Conservation (phyloP, 371 early-diverging fungal genomes). For the Mortierella sp. region DNA sequence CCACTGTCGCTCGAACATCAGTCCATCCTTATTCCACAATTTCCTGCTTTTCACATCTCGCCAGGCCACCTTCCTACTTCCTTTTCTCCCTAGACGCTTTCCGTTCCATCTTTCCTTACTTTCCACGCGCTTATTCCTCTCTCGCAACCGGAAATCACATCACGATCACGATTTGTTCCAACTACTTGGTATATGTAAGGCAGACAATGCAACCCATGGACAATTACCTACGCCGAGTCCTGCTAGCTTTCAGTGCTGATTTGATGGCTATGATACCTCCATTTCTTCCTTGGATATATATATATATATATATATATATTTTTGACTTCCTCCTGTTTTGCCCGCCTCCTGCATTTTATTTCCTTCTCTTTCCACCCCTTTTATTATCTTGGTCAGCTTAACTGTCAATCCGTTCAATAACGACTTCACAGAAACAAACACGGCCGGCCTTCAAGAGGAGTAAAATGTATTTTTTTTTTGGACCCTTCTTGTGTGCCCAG, state of each 20-base stretch:
- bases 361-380: slow-evolving; percentile 2
- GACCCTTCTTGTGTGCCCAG: background rate
- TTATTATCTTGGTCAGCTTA: slow-evolving; percentile 7
- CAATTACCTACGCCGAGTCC: background rate
- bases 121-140: slow-evolving; percentile 18
- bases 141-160: slow-evolving; percentile 13
- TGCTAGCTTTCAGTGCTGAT: background rate
- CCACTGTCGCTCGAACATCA: slow-evolving; percentile 1
- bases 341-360: slow-evolving; percentile 16
- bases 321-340: slow-evolving; percentile 1
- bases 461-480: slow-evolving; percentile 8
- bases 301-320: background rate
- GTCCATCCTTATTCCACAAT: slow-evolving; percentile 16
- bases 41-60: slow-evolving; percentile 6
- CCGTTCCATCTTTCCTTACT: slow-evolving; percentile 14
- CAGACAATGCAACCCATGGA: background rate
- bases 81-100: slow-evolving; percentile 39
- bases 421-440: background rate
- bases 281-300: background rate
- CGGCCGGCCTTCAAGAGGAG: slow-evolving; percentile 8
- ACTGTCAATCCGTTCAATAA: slow-evolving; percentile 14
- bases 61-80: slow-evolving; percentile 40
- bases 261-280: background rate
- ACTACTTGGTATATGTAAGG: slow-evolving; percentile 27
- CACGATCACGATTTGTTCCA: slow-evolving; percentile 43